phyloP scores from a whole-genome alignment of 2,329 filamentous ascomycete species.

The Sarocladium oryzae region DNA sequence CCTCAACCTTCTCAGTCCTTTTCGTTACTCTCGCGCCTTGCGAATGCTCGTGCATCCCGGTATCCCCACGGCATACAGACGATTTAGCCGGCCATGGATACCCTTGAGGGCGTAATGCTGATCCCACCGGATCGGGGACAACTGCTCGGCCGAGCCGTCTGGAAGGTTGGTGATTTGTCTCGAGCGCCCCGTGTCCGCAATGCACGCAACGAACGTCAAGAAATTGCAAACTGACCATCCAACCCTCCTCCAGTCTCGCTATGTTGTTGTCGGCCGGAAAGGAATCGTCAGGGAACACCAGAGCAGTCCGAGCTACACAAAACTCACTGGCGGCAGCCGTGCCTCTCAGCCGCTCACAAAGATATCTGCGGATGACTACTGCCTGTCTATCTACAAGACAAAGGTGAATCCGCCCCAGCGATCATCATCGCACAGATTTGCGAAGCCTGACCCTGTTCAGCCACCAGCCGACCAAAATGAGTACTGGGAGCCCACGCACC shows the following conservation, averaged over 20 bases:
- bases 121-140: slow-evolving; percentile 45
- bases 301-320: slow-evolving; percentile 31
- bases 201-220: too few species aligned
- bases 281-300: slow-evolving; percentile 28
- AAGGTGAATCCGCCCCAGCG: slow-evolving; percentile 33
- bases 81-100: slow-evolving; percentile 25
- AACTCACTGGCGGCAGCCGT: slow-evolving; percentile 31
- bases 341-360: slow-evolving; percentile 30
- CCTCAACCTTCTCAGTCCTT: neutral
- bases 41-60: neutral
- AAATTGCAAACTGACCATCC: slow-evolving; percentile 13
- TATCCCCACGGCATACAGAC: slow-evolving; percentile 1
- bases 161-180: slow-evolving; percentile 39
- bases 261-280: slow-evolving; percentile 47
- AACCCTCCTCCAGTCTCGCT: slow-evolving; percentile 41
- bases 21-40: neutral
- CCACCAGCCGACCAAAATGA: slow-evolving; percentile 31
- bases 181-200: too few species aligned
- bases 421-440: slow-evolving; percentile 8
- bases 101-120: slow-evolving; percentile 39
- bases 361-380: slow-evolving; percentile 34
- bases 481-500: slow-evolving; percentile 47
- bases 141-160: slow-evolving; percentile 43
- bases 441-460: slow-evolving; percentile 21
- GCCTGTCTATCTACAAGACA: slow-evolving; percentile 49